phyloP scores from a whole-genome alignment of 306 rosid species.

The Corylus heterophylla region DNA sequence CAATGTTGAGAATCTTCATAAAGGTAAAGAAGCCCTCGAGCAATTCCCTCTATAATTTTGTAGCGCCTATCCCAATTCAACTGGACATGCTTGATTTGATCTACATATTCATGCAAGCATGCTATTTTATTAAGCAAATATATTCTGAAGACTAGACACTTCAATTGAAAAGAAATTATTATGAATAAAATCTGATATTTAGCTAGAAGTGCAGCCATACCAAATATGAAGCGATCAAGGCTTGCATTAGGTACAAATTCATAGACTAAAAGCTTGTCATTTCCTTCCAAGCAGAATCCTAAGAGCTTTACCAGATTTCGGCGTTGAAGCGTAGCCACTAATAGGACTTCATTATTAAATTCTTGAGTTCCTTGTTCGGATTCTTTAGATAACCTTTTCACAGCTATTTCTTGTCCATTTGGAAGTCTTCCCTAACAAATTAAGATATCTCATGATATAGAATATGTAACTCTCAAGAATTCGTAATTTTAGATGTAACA shows the following conservation, averaged over 20 bases:
- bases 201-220: background rate
- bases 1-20: background rate
- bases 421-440: background rate
- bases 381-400: slow-evolving; percentile 19
- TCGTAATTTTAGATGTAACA: too few species aligned
- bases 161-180: background rate
- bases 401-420: slow-evolving; percentile 10
- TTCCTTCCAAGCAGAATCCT: slow-evolving; percentile 13
- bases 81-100: background rate
- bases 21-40: background rate
- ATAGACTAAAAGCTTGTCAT: slow-evolving; percentile 7
- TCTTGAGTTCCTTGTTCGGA: slow-evolving; percentile 26
- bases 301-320: slow-evolving; percentile 24
- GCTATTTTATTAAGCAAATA: background rate
- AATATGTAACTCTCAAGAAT: background rate
- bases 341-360: slow-evolving; percentile 24
- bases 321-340: slow-evolving; percentile 25
- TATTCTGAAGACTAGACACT: background rate
- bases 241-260: slow-evolving; percentile 20
- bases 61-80: slow-evolving; percentile 24
- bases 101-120: background rate
- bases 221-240: slow-evolving; percentile 9
- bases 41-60: slow-evolving; percentile 6
- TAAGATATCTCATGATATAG: background rate
- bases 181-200: background rate